Evolutionary conservation across 768 basidiomycete species (phyloP).

Genomic region (Holtermannia corniformis): DNA sequence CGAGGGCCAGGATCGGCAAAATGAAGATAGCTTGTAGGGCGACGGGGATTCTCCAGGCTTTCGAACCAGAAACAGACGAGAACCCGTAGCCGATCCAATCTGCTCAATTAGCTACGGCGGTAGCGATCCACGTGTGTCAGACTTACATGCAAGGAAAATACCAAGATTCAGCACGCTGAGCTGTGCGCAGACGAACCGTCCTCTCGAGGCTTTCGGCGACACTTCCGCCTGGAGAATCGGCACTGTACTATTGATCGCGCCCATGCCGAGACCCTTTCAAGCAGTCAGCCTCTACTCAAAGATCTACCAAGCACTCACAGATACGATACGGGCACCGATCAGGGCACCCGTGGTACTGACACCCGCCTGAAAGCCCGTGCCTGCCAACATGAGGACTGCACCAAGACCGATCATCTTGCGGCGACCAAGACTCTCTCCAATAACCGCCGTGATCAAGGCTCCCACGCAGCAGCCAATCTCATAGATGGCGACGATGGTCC

Average conservation of each 20-base stretch:
- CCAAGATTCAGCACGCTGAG: constrained; percentile 15
- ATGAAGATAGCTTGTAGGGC: constrained; percentile 25
- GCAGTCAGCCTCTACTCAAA: not conserved
- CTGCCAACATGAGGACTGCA: constrained; percentile 22
- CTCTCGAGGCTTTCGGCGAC: constrained; percentile 22
- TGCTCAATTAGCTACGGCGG: too few relatives aligned
- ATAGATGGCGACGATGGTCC: constrained; percentile 21
- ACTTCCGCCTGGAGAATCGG: constrained; percentile 26
- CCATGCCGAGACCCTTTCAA: constrained; percentile 11
- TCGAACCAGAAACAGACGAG: constrained; percentile 10
- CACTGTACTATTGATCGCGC: constrained; percentile 27
- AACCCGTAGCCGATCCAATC: constrained; percentile 33
- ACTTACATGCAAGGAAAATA: constrained; percentile 21
- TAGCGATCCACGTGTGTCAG: too few relatives aligned
- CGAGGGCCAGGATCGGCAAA: constrained; percentile 18
- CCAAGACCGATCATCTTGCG: constrained; percentile 16
- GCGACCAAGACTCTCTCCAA: constrained; percentile 14
- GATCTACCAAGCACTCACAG: constrained; percentile 15
- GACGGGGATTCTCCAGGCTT: constrained; percentile 24
- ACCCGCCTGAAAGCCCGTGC: constrained; percentile 23
- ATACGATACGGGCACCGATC: constrained; percentile 23
- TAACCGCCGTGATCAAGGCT: constrained; percentile 9
- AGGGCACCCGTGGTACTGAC: constrained; percentile 16
- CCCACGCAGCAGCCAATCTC: constrained; percentile 17
- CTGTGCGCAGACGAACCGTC: constrained; percentile 20